Evolutionary conservation across 1,139 yeast species (phyloP), one percentile per base, ranked within the genome.

Genomic region (Yamadazyma diospyri): DNA sequence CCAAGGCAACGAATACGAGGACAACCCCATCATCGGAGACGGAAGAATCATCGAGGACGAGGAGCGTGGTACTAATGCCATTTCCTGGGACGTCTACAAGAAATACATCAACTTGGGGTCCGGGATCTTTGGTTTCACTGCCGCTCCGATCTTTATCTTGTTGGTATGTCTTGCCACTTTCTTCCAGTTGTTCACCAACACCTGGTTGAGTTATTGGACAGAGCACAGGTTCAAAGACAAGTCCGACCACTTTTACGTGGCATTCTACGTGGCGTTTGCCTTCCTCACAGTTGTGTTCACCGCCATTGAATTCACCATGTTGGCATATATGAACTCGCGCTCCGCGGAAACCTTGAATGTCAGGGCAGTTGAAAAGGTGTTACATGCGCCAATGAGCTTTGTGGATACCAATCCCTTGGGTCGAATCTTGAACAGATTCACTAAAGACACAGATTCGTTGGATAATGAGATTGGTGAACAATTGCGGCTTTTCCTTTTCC

Each of bases 391-490:
- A 30, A 65, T 68, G 72, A 53, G 63, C 30, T 68, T 57, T 44
- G 57, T 68, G 53, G 74, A 68, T 48, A 59, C 70, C 11, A 67
- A 61, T 30, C 74, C 74, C 5, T 49, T 66, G 46, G 74, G 73
- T 14, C 56, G 73, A 51, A 59, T 69, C 22, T 56, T 69, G 48
- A 67, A 67, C 50, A 52, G 89, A 82, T 36, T 95, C 43, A 66
- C 72, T 6, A 67, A 64, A 43, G 74, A 69, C 45, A 67, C 73
- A 7, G 74, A 69, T 45, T 57, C 69, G 7, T 60, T 69, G 43
- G 74, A 68, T 46, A 67, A 67, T 42, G 73, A 66, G 45, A 57
- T 67, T 40, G 68, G 71, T 21, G 73, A 68, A 39, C 72, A 67
- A 40, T 49, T 64, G 48, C 55, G 72, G 37, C 57, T 65, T 36